phyloP scores from a whole-genome alignment of 352 stramenopile species.

The Globisporangium nagaii region DNA sequence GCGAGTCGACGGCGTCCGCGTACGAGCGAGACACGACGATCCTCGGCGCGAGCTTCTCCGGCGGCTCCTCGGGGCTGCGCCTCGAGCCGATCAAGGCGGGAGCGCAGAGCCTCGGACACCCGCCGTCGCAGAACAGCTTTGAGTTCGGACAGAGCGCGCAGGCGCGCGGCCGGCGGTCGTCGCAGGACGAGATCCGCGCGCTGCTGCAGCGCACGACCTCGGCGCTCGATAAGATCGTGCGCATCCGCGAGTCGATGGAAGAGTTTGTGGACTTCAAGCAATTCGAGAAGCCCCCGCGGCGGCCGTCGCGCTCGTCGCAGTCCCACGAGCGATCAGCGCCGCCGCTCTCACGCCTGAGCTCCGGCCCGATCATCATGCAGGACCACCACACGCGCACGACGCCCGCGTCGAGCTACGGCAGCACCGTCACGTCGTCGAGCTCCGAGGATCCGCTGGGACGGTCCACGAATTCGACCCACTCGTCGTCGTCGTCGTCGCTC shows the following conservation, averaged over 20 bases:
- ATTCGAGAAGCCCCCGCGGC: conserved; percentile 46
- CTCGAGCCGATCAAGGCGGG: conserved; percentile 13
- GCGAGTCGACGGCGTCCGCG: conserved; percentile 6
- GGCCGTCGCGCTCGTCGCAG: conserved; percentile 15
- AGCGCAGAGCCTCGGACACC: not conserved
- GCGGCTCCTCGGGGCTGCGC: not conserved
- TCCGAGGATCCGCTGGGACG: conserved; percentile 30
- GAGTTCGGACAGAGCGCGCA: not conserved
- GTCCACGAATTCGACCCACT: conserved; percentile 44
- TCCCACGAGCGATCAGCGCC: not conserved
- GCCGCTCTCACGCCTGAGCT: conserved; percentile 9
- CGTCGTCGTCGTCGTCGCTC: conserved; percentile 26
- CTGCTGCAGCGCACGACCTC: conserved; percentile 59
- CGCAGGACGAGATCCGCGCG: conserved; percentile 70
- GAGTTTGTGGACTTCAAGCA: conserved; percentile 75
- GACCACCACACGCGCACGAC: conserved; percentile 17
- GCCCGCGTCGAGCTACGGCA: conserved; percentile 49
- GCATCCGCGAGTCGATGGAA: conserved; percentile 82
- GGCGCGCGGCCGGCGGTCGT: conserved; percentile 31
- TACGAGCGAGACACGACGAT: conserved; percentile 14
- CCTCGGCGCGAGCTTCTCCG: conserved; percentile 8
- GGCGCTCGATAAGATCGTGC: conserved; percentile 78
- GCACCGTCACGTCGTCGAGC: conserved; percentile 36
- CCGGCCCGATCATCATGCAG: conserved; percentile 5
- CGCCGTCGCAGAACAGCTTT: not conserved